Conservation (phyloP, 1,139 yeast genomes). For the Hansenula sp. region DNA sequence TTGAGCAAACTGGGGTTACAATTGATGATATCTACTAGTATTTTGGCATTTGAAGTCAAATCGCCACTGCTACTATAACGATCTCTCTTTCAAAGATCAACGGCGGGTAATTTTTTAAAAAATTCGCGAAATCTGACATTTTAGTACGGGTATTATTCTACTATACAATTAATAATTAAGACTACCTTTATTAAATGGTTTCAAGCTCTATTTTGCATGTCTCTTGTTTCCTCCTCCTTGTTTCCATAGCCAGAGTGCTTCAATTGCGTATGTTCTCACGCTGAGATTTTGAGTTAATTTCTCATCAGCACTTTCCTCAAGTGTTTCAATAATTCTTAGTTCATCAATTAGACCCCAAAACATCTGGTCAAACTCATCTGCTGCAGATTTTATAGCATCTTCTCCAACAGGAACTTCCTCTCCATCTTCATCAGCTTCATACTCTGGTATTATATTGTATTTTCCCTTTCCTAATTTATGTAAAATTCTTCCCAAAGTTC, state of each 20-base stretch:
- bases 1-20: background rate
- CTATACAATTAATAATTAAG: no score
- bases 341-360: slow-evolving; percentile 73
- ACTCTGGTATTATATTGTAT: slow-evolving; percentile 42
- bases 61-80: no score
- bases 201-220: slow-evolving; percentile 21
- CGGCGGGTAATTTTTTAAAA: no score
- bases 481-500: slow-evolving; percentile 80
- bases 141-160: no score
- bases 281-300: slow-evolving; percentile 60
- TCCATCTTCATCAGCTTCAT: slow-evolving; percentile 34
- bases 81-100: no score
- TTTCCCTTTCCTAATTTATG: slow-evolving; percentile 71
- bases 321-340: slow-evolving; percentile 62
- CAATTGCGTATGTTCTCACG: slow-evolving; percentile 81
- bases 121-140: no score
- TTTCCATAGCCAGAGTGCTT: slow-evolving; percentile 92
- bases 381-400: slow-evolving; percentile 35
- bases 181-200: no score
- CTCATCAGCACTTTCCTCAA: slow-evolving; percentile 75
- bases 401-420: slow-evolving; percentile 32
- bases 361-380: slow-evolving; percentile 51
- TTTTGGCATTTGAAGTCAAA: no score
- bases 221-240: slow-evolving; percentile 60
- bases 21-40: no score